Evolutionary conservation across 2,329 filamentous ascomycete species (phyloP).

Genomic region (Ophiocordyceps robertsii): DNA sequence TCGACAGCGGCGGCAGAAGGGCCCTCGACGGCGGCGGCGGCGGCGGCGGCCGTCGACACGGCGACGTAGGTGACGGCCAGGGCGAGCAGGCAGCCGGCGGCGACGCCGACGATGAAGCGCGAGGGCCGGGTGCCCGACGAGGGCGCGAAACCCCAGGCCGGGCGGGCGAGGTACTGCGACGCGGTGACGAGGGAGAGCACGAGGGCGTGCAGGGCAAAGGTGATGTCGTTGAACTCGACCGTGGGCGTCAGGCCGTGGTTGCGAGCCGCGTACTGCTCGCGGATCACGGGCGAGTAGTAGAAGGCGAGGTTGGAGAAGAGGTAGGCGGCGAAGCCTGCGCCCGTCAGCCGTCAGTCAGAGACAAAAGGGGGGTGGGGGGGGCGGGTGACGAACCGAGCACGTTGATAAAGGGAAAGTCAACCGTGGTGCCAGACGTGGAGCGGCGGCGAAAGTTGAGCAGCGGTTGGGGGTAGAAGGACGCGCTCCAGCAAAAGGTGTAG

Average conservation of each 20-base stretch:
- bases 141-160: conserved; percentile 62
- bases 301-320: conserved; percentile 61
- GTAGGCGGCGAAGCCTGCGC: conserved; percentile 60
- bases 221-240: conserved; percentile 79
- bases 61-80: conserved; percentile 37
- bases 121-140: conserved; percentile 41
- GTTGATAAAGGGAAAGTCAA: conserved; percentile 78
- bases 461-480: conserved; percentile 87
- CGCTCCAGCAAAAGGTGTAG: conserved; percentile 67
- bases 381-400: conserved; percentile 31
- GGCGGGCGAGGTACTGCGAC: conserved; percentile 60
- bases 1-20: conserved; percentile 16
- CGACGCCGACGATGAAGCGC: conserved; percentile 52
- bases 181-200: conserved; percentile 59
- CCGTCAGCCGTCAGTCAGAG: too few relatives aligned
- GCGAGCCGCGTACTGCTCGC: conserved; percentile 69
- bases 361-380: too few relatives aligned
- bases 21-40: conserved; percentile 11
- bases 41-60: conserved; percentile 22
- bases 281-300: conserved; percentile 66
- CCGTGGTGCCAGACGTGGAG: conserved; percentile 70
- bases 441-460: conserved; percentile 64
- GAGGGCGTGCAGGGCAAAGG: conserved; percentile 73
- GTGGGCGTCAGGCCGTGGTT: conserved; percentile 67
- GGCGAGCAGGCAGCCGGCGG: conserved; percentile 52